Percentiles rank a stretch among this genome's conserved stretches.
Conservation (phyloP, 2,329 filamentous ascomycete genomes). For the Xylariaceae sp. region DNA sequence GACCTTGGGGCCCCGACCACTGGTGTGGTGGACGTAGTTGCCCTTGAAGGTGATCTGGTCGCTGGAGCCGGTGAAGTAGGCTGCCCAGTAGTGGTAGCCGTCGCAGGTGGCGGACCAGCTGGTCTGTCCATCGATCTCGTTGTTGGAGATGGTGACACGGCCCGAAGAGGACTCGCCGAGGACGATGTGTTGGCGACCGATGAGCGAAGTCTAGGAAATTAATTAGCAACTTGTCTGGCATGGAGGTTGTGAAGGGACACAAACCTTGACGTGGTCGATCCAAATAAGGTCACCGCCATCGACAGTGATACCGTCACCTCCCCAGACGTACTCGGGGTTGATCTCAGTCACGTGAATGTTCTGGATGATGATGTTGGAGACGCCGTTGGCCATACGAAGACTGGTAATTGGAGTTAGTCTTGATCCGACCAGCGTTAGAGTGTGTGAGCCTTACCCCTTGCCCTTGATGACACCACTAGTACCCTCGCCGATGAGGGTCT, state of each 20-base stretch:
- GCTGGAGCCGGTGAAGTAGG: conserved; percentile 34
- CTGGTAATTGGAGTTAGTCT: background rate
- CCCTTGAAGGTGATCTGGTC: conserved; percentile 38
- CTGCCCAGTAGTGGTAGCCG: conserved; percentile 42
- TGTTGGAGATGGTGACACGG: conserved; percentile 42
- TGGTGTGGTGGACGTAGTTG: conserved; percentile 41
- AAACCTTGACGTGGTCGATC: conserved; percentile 21
- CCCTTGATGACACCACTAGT: conserved; percentile 47
- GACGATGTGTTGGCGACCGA: conserved; percentile 41
- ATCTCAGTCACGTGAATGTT: conserved; percentile 52
- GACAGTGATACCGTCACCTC: conserved; percentile 54
- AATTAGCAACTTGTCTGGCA: too few species aligned
- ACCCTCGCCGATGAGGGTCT: conserved; percentile 51
- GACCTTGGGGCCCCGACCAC: conserved; percentile 40
- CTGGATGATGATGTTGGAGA: conserved; percentile 58
- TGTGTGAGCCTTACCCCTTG: conserved; percentile 33
- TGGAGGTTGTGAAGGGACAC: background rate
- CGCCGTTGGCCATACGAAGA: conserved; percentile 26
- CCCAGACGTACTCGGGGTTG: conserved; percentile 57
- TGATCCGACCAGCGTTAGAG: conserved; percentile 30
- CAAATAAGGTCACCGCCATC: conserved; percentile 36
- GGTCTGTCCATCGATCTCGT: conserved; percentile 39
- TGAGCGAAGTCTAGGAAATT: conserved; percentile 25
- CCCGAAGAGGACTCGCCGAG: conserved; percentile 28
- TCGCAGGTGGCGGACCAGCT: conserved; percentile 39